phyloP scores from a whole-genome alignment of 78 protist genomes.

The Neovahlkampfia damariscottae region DNA sequence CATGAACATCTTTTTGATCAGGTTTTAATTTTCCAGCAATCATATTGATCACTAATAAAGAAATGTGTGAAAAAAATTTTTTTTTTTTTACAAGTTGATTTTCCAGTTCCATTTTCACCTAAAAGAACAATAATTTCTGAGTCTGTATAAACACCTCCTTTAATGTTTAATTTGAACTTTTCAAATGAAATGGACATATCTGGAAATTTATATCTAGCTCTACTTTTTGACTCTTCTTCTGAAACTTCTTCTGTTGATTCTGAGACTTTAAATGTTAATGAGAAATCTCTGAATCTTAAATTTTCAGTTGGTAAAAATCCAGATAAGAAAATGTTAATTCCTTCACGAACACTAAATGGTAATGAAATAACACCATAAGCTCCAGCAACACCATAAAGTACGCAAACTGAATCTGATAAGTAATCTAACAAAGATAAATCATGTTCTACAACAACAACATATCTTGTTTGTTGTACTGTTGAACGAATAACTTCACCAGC shows the following conservation, averaged over 20 bases:
- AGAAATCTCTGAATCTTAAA: conserved; percentile 93
- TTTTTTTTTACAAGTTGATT: too few relatives aligned
- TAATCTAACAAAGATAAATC: conserved; percentile 97
- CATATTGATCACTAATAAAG: conserved; percentile 95
- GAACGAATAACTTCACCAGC: conserved; percentile 92
- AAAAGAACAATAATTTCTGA: conserved; percentile 97
- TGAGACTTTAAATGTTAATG: conserved; percentile 57
- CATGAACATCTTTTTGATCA: conserved; percentile 43
- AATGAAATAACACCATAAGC: conserved; percentile 99
- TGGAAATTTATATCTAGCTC: conserved; percentile 79
- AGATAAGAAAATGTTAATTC: conserved; percentile 97
- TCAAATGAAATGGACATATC: conserved; percentile 86
- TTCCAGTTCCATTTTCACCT: conserved; percentile 99
- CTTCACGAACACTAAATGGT: conserved; percentile 98
- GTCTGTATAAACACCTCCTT: conserved; percentile 86
- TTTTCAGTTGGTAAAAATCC: conserved; percentile 99
- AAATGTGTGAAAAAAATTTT: too few relatives aligned
- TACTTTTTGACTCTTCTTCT: conserved; percentile 18
- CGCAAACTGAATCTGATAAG: conserved; percentile 95
- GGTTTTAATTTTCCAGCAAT: conserved; percentile 83
- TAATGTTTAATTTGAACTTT: conserved; percentile 67
- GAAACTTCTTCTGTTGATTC: conserved; percentile 49
- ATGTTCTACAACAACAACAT: conserved; percentile 98
- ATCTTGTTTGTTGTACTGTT: conserved; percentile 43
- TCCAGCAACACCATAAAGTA: conserved; percentile 96